Percentiles rank a stretch among this genome's conserved stretches.
These are phyloP conservation scores for Talaromyces amestolkiae DNA, from an alignment of 2,329 filamentous ascomycete genomes.

Conservation along the genomic window DNA sequence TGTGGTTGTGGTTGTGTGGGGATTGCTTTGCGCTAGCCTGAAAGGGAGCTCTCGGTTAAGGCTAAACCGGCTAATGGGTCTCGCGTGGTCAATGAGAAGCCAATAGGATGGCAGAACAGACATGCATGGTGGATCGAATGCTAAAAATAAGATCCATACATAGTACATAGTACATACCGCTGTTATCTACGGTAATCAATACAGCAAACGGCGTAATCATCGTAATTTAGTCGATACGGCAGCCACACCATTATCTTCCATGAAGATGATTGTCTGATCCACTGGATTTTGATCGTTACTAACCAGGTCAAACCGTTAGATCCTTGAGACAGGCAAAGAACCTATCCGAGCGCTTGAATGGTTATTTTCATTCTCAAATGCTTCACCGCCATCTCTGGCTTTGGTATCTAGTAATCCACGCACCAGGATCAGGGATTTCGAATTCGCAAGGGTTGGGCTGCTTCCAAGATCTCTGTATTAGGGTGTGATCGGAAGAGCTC, in stretches of 20 bases:
- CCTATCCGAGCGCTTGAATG: background rate
- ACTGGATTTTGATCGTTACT: background rate
- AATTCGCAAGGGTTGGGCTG: background rate
- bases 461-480: background rate
- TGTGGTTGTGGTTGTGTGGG: background rate
- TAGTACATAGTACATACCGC: background rate
- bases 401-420: background rate
- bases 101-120: background rate
- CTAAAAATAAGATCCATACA: slow-evolving; percentile 9
- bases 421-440: background rate
- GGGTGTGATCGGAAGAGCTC: background rate
- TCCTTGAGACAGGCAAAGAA: background rate
- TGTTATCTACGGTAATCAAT: background rate
- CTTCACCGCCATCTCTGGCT: slow-evolving; percentile 4
- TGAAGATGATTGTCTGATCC: background rate
- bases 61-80: background rate
- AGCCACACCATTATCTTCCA: background rate
- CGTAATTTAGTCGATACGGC: background rate
- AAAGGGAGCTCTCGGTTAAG: background rate
- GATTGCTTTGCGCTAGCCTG: background rate
- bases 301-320: background rate
- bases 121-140: background rate
- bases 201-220: background rate
- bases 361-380: background rate
- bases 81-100: background rate